Percentiles rank a stretch among this genome's conserved stretches.
phyloP scores from a whole-genome alignment of 78 protist genomes.

The Pigoraptor vietnamica region DNA sequence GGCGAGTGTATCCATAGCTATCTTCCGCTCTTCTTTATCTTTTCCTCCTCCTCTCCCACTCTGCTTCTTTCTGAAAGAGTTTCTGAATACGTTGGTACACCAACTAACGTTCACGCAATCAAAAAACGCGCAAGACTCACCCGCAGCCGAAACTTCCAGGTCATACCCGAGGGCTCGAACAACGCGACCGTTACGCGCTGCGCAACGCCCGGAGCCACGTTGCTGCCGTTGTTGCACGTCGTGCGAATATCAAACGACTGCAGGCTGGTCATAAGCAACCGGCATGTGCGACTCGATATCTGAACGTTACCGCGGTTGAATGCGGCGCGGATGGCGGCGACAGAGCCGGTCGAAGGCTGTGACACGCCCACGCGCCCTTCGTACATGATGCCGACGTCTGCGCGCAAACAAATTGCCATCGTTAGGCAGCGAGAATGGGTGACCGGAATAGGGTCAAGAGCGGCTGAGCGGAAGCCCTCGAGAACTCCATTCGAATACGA shows the following conservation, averaged over 20 bases:
- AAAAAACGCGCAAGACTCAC: no score
- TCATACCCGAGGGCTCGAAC: no score
- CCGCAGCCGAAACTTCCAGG: no score
- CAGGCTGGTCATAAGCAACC: background rate
- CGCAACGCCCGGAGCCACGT: background rate
- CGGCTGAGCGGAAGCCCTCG: background rate
- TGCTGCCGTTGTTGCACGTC: background rate
- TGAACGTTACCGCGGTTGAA: background rate
- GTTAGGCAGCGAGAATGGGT: no score
- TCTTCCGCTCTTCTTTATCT: no score
- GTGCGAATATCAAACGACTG: background rate
- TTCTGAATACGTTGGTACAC: no score
- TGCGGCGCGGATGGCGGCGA: background rate
- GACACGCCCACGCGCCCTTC: background rate
- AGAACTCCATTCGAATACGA: no score
- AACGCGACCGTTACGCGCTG: background rate
- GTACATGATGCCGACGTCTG: background rate
- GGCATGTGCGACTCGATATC: background rate
- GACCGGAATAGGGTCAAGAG: background rate
- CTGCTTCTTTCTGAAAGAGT: no score
- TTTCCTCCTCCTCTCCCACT: no score
- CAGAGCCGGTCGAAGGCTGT: background rate
- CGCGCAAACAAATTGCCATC: no score
- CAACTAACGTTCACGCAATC: no score
- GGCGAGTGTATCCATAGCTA: no score